Percentiles rank a stretch among this genome's conserved stretches.
These are phyloP conservation scores for Oropetium thomaeum DNA, from an alignment of 176 grass and related monocot species.

Conservation along the genomic window DNA sequence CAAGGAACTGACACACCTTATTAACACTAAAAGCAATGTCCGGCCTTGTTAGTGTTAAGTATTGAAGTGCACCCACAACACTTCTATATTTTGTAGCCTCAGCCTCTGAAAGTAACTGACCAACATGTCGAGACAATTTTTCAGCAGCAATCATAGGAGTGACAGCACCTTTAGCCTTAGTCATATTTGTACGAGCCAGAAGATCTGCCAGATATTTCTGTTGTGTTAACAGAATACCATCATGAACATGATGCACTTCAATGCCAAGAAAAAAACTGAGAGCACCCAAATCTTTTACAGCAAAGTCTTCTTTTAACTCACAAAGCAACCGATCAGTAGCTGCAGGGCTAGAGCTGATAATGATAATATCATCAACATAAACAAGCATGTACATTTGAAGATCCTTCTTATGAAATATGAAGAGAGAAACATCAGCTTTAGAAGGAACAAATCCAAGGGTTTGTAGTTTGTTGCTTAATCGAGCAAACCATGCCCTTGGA, in stretches of 20 bases:
- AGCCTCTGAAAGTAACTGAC: accelerated
- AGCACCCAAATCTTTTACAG: neutral
- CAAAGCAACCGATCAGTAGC: no score
- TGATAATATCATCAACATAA: neutral
- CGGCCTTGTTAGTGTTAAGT: neutral
- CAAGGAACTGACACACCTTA: neutral
- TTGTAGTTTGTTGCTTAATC: no score
- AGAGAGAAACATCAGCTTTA: no score
- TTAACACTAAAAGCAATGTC: neutral
- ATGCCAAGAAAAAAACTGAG: neutral
- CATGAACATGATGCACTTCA: neutral
- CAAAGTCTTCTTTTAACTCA: neutral
- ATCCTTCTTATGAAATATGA: no score
- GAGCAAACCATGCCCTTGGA: no score
- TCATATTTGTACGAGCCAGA: neutral
- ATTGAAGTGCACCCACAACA: neutral
- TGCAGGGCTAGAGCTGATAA: no score
- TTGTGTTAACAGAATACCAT: neutral
- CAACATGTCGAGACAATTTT: neutral
- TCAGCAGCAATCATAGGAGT: neutral
- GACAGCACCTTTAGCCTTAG: neutral
- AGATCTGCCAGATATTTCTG: neutral
- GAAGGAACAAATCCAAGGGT: no score
- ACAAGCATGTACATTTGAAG: no score
- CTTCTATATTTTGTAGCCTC: neutral